Percentiles rank a stretch among this genome's conserved stretches.
Evolutionary conservation across 1,284 basidiomycete species (phyloP).

Genomic region (Calocybe gambosa): DNA sequence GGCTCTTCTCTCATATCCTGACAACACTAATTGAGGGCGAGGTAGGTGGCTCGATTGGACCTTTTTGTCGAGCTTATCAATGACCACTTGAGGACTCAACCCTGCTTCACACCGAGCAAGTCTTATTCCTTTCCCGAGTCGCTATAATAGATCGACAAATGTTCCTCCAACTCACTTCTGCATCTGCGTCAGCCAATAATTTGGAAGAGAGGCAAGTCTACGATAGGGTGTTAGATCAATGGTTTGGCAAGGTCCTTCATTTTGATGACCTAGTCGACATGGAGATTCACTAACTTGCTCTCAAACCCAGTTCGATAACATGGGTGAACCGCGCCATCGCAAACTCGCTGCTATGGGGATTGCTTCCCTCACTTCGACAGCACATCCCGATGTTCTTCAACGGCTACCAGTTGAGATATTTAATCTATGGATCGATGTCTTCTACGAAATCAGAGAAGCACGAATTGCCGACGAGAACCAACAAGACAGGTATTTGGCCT

Average conservation of each 20-base stretch:
- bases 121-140: constrained; percentile 67
- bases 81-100: constrained; percentile 37
- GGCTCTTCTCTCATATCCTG: constrained; percentile 58
- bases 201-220: constrained; percentile 50
- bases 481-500: constrained; percentile 17
- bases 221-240: constrained; percentile 66
- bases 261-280: not conserved
- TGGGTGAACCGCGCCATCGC: constrained; percentile 71
- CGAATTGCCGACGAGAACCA: constrained; percentile 35
- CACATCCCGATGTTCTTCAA: constrained; percentile 61
- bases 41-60: constrained; percentile 30
- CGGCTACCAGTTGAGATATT: constrained; percentile 71
- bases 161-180: constrained; percentile 63
- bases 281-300: constrained; percentile 5
- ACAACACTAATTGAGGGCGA: constrained; percentile 58
- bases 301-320: constrained; percentile 68
- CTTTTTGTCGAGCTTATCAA: constrained; percentile 12
- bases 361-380: constrained; percentile 65
- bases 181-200: constrained; percentile 42
- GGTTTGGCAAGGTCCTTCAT: constrained; percentile 58
- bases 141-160: constrained; percentile 55
- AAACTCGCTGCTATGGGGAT: constrained; percentile 73
- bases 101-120: constrained; percentile 54
- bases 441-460: constrained; percentile 80
- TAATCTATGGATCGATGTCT: constrained; percentile 87